A percentile compares a stretch with the other conserved stretches of the same genome.
These are phyloP conservation scores for Metschnikowia henanensis DNA, from an alignment of 805 yeast genomes.

Conservation along the genomic window DNA sequence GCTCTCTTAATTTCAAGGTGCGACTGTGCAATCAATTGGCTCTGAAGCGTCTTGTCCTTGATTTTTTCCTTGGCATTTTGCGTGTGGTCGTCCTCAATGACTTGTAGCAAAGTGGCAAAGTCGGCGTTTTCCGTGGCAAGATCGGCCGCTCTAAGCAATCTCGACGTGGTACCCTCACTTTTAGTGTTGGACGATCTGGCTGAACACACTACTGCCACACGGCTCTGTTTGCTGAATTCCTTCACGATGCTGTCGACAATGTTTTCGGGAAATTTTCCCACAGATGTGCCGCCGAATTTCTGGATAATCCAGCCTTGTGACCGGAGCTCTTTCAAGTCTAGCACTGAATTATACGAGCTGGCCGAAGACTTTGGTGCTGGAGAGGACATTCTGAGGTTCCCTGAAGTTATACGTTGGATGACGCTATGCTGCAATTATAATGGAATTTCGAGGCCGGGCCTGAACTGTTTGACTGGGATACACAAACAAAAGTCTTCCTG, in stretches of 20 bases:
- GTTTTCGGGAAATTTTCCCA: conserved; percentile 87
- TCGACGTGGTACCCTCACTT: conserved; percentile 92
- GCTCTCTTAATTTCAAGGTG: conserved; percentile 66
- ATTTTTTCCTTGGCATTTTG: conserved; percentile 64
- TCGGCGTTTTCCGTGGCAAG: conserved; percentile 61
- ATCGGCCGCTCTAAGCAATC: conserved; percentile 84
- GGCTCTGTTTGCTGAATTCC: conserved; percentile 53
- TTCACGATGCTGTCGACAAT: conserved; percentile 85
- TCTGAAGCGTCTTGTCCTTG: conserved; percentile 43
- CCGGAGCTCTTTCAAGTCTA: conserved; percentile 31
- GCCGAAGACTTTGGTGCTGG: conserved; percentile 23
- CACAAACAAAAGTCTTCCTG: no score
- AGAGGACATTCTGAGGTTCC: conserved; percentile 10
- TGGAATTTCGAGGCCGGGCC: no score
- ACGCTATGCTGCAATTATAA: no score
- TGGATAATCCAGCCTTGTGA: conserved; percentile 55
- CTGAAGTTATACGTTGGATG: no score
- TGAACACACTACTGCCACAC: conserved; percentile 93
- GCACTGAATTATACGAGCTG: conserved; percentile 41
- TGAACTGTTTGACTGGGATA: no score
- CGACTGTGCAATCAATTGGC: conserved; percentile 58
- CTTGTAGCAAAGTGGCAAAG: conserved; percentile 57
- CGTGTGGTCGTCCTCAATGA: conserved; percentile 77
- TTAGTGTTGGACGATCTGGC: conserved; percentile 92
- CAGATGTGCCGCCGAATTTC: conserved; percentile 96